Evolutionary conservation across 192 early-diverging fungal genomes (phyloP).

Genomic region (Thoreauomyces humboldtii): DNA sequence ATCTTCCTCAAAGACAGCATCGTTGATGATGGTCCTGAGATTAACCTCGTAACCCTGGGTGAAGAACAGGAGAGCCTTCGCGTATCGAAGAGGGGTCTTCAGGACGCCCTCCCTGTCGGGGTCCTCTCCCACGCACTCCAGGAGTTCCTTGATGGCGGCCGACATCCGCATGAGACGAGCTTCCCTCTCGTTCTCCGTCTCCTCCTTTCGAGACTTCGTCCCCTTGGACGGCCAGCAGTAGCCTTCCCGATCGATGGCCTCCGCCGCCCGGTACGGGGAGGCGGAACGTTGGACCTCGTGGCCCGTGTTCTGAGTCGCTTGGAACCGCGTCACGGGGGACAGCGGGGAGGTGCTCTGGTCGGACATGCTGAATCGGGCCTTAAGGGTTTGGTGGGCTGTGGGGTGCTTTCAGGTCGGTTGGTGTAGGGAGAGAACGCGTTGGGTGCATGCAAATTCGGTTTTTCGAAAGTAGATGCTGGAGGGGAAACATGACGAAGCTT

Average conservation of each 20-base stretch:
- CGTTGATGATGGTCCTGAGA: slow-evolving; percentile 86
- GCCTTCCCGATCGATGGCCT: slow-evolving; percentile 35
- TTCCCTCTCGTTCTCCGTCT: slow-evolving; percentile 69
- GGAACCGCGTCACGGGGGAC: not conserved
- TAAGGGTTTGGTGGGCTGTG: no score
- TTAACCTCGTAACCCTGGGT: slow-evolving; percentile 98
- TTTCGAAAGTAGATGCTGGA: no score
- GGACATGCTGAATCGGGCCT: no score
- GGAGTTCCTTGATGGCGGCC: slow-evolving; percentile 78
- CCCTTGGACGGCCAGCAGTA: slow-evolving; percentile 63
- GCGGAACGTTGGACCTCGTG: not conserved
- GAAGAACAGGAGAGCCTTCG: slow-evolving; percentile 96
- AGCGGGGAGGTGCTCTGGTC: not conserved
- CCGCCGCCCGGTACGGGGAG: slow-evolving; percentile 30
- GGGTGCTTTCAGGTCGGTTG: no score
- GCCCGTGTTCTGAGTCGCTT: not conserved
- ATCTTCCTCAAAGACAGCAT: slow-evolving; percentile 97
- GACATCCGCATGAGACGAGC: slow-evolving; percentile 75
- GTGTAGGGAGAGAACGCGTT: no score
- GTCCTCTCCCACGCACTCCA: slow-evolving; percentile 95
- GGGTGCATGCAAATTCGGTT: no score
- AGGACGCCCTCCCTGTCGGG: slow-evolving; percentile 87
- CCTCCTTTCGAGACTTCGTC: slow-evolving; percentile 73
- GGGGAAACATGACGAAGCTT: no score
- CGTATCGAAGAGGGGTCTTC: slow-evolving; percentile 95